Evolutionary conservation across 305 asterid genomes (phyloP).

Genomic region (Fraxinus paxiana): DNA sequence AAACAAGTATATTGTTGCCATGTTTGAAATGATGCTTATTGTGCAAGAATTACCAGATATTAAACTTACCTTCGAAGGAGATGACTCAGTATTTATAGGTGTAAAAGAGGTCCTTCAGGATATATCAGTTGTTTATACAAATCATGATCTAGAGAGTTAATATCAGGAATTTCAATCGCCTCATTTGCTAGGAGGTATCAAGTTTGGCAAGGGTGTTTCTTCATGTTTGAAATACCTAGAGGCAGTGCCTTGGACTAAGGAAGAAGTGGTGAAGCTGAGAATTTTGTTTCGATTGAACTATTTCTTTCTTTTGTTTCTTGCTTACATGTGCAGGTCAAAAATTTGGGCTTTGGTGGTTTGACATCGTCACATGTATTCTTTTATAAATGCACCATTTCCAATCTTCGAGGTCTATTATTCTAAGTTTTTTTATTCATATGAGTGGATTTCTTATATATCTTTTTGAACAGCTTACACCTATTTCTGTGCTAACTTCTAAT

Average conservation of each 20-base stretch:
- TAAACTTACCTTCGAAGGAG: not conserved
- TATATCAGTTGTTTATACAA: not conserved
- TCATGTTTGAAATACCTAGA: slow-evolving; percentile 72
- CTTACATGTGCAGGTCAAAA: no score
- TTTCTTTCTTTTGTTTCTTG: no score
- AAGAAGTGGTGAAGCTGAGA: slow-evolving; percentile 82
- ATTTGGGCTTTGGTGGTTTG: no score
- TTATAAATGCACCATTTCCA: no score
- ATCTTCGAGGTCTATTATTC: no score
- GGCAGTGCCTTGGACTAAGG: slow-evolving; percentile 87
- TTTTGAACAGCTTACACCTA: no score
- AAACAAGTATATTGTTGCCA: not conserved
- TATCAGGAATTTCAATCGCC: slow-evolving; percentile 5
- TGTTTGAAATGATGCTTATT: not conserved
- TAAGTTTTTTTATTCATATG: no score
- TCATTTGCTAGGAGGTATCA: slow-evolving; percentile 46
- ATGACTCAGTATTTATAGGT: no score
- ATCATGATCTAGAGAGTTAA: not conserved
- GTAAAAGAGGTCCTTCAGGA: not conserved
- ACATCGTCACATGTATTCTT: no score
- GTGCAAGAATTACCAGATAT: not conserved
- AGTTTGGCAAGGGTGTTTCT: slow-evolving; percentile 37
- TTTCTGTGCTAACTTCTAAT: no score
- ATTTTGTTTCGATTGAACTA: slow-evolving; percentile 28
- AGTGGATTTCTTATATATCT: no score